These are phyloP conservation scores for Malassezia dermatis DNA, from an alignment of 1,284 basidiomycete genomes.

Conservation along the genomic window DNA sequence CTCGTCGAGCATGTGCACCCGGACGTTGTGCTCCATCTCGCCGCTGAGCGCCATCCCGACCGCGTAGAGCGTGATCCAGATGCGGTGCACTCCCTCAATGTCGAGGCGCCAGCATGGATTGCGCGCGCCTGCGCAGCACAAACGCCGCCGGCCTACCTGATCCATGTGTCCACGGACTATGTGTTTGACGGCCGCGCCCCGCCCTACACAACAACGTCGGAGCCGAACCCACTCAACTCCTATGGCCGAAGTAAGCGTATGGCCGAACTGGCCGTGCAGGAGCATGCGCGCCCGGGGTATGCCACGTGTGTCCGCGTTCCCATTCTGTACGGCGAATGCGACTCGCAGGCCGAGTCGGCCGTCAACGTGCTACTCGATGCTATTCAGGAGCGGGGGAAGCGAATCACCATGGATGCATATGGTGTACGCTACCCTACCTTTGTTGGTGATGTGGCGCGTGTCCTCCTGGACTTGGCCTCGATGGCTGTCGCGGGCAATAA, in stretches of 20 bases:
- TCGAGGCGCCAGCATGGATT: slow-evolving; percentile 49
- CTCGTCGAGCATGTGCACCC: slow-evolving; percentile 48
- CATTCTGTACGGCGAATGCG: slow-evolving; percentile 36
- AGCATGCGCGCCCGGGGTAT: slow-evolving; percentile 24
- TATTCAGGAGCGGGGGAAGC: slow-evolving; percentile 16
- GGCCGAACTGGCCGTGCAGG: slow-evolving; percentile 44
- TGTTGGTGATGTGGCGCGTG: slow-evolving; percentile 51
- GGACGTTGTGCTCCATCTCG: slow-evolving; percentile 52
- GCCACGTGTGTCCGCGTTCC: slow-evolving; percentile 50
- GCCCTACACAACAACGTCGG: slow-evolving; percentile 50
- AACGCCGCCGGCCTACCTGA: slow-evolving; percentile 24
- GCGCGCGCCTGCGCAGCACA: slow-evolving; percentile 21
- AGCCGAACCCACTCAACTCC: slow-evolving; percentile 51
- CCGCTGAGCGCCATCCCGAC: slow-evolving; percentile 51
- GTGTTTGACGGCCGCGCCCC: slow-evolving; percentile 48
- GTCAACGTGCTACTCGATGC: slow-evolving; percentile 39
- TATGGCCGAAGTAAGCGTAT: slow-evolving; percentile 49
- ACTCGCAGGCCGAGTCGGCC: slow-evolving; percentile 35
- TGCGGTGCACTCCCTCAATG: slow-evolving; percentile 51
- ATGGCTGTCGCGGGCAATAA: slow-evolving; percentile 10
- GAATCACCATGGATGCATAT: slow-evolving; percentile 35
- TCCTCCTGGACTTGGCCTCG: slow-evolving; percentile 48
- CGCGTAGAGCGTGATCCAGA: slow-evolving; percentile 49
- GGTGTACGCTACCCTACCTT: slow-evolving; percentile 53
- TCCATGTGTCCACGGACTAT: slow-evolving; percentile 51